phyloP scores from a whole-genome alignment of 805 yeast genomes.

The Metschnikowia noctiluminum region DNA sequence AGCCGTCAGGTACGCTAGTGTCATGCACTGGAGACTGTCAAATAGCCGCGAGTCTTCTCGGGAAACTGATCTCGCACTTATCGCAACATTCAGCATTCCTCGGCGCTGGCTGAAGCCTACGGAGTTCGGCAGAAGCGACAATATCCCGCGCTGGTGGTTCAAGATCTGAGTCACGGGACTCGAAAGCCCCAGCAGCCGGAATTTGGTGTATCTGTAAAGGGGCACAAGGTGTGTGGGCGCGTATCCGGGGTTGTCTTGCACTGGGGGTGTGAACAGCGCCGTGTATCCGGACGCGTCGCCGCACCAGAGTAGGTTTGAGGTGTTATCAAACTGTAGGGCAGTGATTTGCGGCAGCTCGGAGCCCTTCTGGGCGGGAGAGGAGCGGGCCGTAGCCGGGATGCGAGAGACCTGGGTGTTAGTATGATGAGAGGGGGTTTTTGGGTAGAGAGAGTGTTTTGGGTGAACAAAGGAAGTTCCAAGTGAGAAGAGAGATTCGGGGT shows the following conservation, averaged over 20 bases:
- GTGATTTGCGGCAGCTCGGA: conserved; percentile 21
- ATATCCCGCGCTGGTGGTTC: conserved; percentile 32
- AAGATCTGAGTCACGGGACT: conserved; percentile 27
- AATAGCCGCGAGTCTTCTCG: conserved; percentile 14
- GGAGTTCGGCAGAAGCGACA: conserved; percentile 30
- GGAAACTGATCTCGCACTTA: conserved; percentile 12
- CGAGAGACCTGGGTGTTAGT: conserved; percentile 31
- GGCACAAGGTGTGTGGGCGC: conserved; percentile 16
- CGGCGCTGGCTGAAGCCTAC: conserved; percentile 34
- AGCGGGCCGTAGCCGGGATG: conserved; percentile 20
- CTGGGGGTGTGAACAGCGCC: conserved; percentile 29
- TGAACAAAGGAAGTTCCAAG: no score
- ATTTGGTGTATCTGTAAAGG: conserved; percentile 37
- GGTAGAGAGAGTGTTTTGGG: background rate
- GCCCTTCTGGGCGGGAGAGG: conserved; percentile 6
- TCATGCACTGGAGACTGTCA: conserved; percentile 28
- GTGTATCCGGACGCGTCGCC: conserved; percentile 64
- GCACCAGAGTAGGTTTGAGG: conserved; percentile 80
- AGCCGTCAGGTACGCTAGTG: conserved; percentile 28
- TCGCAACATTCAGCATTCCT: conserved; percentile 25
- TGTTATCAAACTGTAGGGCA: conserved; percentile 54
- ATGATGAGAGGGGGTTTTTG: background rate
- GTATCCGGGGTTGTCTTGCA: conserved; percentile 13
- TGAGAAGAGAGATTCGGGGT: no score
- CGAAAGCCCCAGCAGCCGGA: conserved; percentile 21